Evolutionary conservation across 768 basidiomycete genomes (phyloP), one percentile per base, ranked within the genome.

Genomic region (Boletus bicolor): DNA sequence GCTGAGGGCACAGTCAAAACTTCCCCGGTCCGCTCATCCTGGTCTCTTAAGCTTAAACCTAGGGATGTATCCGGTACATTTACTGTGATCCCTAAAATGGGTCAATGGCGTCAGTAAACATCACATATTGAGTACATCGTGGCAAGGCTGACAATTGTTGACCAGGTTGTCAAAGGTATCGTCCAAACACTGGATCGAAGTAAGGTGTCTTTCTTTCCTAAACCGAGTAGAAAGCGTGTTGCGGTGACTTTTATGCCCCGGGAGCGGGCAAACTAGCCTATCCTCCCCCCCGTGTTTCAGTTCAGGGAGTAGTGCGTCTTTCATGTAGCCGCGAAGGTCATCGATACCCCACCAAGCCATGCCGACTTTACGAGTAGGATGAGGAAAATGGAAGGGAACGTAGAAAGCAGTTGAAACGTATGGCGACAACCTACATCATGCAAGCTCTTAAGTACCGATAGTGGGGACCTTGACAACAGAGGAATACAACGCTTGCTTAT

Each of bases 181-280:
- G 34, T 50, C 57, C 21, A 74, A 54, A 49, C 59, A 61, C 36
- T 64, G 57, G 42, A 73, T 73, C 17, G 61, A 61, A 35, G 64
- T 59, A 44, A 74, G 59, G 44, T 74, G 73, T 36, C 70, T 69
- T 52, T 64, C 62, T 37, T 66, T 68, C 53, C 60, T 62, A 51
- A 65, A 69, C n/a, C 72, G 68, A 53, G 68, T 63, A n/a, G 72
- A 64, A 47, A 73, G 68, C 14, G 67, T 69, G 51, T 61, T 73
- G 56, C 64, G 65, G 51, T 74, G 72, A 37, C 73, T 74, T 50
- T 74, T 74, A 55, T 73, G 64, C 11, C 70, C 70, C 0, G 54
- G 51, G 14, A 63, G 73, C 9, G 67, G 64, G 39, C 55, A 56
- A 8, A 35, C 43, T 12, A 61, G 49, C 21, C 21, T 24, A 15